A percentile compares a stretch with the other conserved stretches of the same genome.
phyloP scores from a whole-genome alignment of 129 eudicot genomes.

The Artemisia argyi region DNA sequence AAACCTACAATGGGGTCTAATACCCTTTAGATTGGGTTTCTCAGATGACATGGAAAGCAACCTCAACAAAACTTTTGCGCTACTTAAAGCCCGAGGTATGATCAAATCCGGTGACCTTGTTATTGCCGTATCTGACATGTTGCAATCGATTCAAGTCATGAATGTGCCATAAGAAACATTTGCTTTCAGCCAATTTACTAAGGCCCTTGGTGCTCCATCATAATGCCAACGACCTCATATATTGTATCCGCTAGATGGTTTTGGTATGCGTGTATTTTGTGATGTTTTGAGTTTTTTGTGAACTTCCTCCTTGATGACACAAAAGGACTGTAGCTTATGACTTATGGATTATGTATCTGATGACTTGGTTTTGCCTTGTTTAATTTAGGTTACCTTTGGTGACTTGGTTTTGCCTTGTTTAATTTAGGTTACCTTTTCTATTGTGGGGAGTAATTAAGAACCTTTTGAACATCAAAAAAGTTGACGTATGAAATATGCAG shows the following conservation, averaged over 20 bases:
- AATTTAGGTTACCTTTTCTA: too few species aligned
- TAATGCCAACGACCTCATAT: slow-evolving; percentile 8
- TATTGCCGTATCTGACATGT: slow-evolving; percentile 88
- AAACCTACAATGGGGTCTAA: slow-evolving; percentile 91
- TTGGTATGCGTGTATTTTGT: slow-evolving; percentile 4
- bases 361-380: slow-evolving; percentile 6
- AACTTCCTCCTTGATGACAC: not conserved
- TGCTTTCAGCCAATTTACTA: not conserved
- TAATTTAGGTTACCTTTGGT: too few species aligned
- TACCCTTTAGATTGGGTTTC: slow-evolving; percentile 82
- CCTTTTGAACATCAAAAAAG: too few species aligned
- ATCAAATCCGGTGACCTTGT: slow-evolving; percentile 88
- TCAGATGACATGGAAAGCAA: slow-evolving; percentile 91
- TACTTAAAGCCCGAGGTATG: slow-evolving; percentile 96
- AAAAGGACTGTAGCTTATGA: slow-evolving; percentile 3
- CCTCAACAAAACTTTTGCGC: slow-evolving; percentile 74
- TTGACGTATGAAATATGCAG: too few species aligned
- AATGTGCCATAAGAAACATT: slow-evolving; percentile 58
- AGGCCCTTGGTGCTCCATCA: slow-evolving; percentile 16
- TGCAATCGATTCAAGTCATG: slow-evolving; percentile 92
- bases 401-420: too few species aligned
- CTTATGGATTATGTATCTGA: slow-evolving; percentile 12
- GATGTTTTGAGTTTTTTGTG: not conserved
- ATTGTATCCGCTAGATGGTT: not conserved
- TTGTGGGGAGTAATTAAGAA: too few species aligned